These are phyloP conservation scores for Hanseniaspora vineae DNA, from an alignment of 805 yeast genomes.

Conservation along the genomic window DNA sequence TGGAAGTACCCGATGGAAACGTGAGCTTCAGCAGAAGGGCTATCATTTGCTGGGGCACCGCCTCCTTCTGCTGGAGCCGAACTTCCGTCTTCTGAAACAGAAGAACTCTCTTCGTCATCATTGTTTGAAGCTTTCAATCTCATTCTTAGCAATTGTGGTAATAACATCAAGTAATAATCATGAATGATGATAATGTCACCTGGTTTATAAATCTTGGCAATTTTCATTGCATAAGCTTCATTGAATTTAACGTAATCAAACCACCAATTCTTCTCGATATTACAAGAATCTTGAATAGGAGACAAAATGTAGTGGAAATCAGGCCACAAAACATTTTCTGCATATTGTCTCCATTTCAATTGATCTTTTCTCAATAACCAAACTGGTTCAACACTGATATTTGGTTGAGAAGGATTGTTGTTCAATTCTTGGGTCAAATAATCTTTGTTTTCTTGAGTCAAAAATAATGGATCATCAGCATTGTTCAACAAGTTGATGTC, in stretches of 20 bases:
- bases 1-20: slow-evolving; percentile 54
- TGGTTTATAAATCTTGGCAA: slow-evolving; percentile 58
- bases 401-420: slow-evolving; percentile 29
- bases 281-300: slow-evolving; percentile 53
- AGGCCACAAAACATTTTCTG: slow-evolving; percentile 89
- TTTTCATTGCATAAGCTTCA: slow-evolving; percentile 76
- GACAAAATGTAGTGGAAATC: slow-evolving; percentile 86
- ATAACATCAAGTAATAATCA: slow-evolving; percentile 69
- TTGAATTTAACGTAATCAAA: slow-evolving; percentile 81
- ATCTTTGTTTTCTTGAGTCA: slow-evolving; percentile 41
- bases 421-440: slow-evolving; percentile 17
- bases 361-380: slow-evolving; percentile 78
- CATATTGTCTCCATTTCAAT: slow-evolving; percentile 74
- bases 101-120: not conserved
- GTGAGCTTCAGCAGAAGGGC: not conserved
- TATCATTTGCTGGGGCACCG: slow-evolving; percentile 45
- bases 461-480: slow-evolving; percentile 49
- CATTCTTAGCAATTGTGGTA: slow-evolving; percentile 77
- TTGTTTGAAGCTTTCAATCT: slow-evolving; percentile 25
- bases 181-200: slow-evolving; percentile 93
- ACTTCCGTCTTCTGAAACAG: no score
- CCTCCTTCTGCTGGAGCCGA: no score
- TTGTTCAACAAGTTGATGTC: slow-evolving; percentile 20
- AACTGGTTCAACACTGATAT: slow-evolving; percentile 62
- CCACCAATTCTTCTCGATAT: slow-evolving; percentile 63